Base-by-base conservation (phyloP, 352 stramenopile species). In the Pythium volutum region DNA sequence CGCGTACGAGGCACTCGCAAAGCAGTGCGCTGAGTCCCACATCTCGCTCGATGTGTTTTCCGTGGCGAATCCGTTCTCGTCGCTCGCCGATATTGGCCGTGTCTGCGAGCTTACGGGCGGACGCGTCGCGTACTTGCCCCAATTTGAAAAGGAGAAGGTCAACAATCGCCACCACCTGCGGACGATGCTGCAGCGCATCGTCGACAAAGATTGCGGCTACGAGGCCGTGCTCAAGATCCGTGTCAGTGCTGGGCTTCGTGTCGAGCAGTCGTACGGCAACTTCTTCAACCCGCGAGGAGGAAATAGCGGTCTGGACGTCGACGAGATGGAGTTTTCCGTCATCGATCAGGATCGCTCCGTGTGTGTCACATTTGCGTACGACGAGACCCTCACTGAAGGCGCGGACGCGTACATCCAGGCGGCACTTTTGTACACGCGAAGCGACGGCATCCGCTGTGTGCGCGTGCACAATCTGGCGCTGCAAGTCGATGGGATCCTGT, bases 391-490 rank as follows among this genome's bases (percentile, higher is more conserved):
- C 9, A 68, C 81, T 5, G 83, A 94, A 29, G 80, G 79, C 11
- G 69, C 66, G 5, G 81, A 94, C 52, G 81, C 83, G 27, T 96
- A 87, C 66, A 82, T 97, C 62, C 89, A 97, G 57, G 84, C 81
- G 1, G 91, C 90, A 34, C 69, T 98, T 51, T 74, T 98, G 23
- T 97, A 97, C 65, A 97, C 89, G 16, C 74, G 82, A 14, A 86
- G 78, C 57, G 80, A 93, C 55, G 88, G 88, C 31, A 74, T 93
- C 36, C 87, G 90, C 52, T 91, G 87, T 55, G 89, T 98, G 33
- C 90, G 91, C 46, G 91, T 97, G 55, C 91, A 98, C 75, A 98
- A 96, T 58, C 55, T 97, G 31, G 86, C 86, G 18, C 47, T 97
- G 27, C 79, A 77, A 18, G 84, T 91, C 29, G 83, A 93, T 23